Evolutionary conservation across 805 yeast genomes (phyloP).

Genomic region (Saccharomycopsis microspora): DNA sequence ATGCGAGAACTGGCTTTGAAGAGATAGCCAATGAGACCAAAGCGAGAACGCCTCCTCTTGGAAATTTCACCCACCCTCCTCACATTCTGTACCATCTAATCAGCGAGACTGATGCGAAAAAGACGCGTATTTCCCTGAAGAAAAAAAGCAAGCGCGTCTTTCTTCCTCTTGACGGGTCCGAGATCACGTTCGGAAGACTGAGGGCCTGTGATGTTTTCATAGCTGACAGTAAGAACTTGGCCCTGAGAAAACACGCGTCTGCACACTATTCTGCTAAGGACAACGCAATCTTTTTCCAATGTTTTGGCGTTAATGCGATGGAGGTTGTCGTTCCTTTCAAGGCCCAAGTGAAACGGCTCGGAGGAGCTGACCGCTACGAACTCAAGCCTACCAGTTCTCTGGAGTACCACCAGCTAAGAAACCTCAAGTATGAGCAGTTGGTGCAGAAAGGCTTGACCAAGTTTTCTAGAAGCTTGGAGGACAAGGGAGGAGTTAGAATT

Average conservation of each 20-base stretch:
- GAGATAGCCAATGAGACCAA: neutral
- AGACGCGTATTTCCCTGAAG: conserved; percentile 6
- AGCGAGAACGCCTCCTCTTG: conserved; percentile 10
- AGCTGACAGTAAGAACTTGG: conserved; percentile 11
- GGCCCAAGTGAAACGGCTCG: conserved; percentile 21
- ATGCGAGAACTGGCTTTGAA: neutral
- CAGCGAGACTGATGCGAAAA: neutral
- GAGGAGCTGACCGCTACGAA: conserved; percentile 13
- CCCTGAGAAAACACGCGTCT: conserved; percentile 15
- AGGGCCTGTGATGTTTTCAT: conserved; percentile 31
- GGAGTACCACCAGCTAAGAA: conserved; percentile 3
- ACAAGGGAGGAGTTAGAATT: conserved; percentile 8
- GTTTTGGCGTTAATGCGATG: conserved; percentile 45
- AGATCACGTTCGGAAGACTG: conserved; percentile 38
- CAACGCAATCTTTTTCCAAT: conserved; percentile 27
- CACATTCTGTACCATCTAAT: conserved; percentile 3
- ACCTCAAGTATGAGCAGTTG: conserved; percentile 13
- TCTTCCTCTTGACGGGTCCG: conserved; percentile 24
- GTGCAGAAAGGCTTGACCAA: conserved; percentile 13
- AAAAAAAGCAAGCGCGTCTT: conserved; percentile 23
- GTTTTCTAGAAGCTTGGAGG: conserved; percentile 9
- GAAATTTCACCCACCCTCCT: conserved; percentile 9
- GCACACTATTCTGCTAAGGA: conserved; percentile 10
- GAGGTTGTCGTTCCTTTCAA: conserved; percentile 37
- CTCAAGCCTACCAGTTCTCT: conserved; percentile 8